phyloP scores from a whole-genome alignment of 306 rosid species.

The Quercus dentata region DNA sequence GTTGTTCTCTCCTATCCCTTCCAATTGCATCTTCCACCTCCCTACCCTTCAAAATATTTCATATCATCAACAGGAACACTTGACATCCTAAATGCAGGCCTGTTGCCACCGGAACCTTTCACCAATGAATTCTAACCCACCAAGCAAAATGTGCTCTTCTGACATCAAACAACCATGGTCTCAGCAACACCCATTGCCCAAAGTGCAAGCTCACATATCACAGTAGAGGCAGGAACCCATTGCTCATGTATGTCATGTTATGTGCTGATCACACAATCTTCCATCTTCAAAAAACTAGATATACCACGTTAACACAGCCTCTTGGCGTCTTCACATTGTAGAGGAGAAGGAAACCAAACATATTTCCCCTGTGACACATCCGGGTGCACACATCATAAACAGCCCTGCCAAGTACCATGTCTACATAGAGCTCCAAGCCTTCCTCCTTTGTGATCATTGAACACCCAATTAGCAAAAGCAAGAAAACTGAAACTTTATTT shows the following conservation, averaged over 20 bases:
- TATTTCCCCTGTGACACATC: conserved; percentile 93
- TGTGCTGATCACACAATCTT: conserved; percentile 83
- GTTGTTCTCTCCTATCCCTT: conserved; percentile 91
- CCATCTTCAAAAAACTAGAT: conserved; percentile 70
- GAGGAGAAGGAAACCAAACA: conserved; percentile 95
- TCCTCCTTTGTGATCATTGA: conserved; percentile 82
- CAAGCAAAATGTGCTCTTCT: conserved; percentile 74
- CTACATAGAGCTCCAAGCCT: conserved; percentile 59
- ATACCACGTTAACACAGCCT: conserved; percentile 94
- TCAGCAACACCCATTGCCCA: conserved; percentile 95
- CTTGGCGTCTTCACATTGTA: conserved; percentile 73
- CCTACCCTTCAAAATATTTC: conserved; percentile 94
- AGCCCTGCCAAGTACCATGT: no score
- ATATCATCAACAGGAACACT: conserved; percentile 96
- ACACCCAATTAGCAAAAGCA: conserved; percentile 22
- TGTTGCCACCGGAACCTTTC: conserved; percentile 93
- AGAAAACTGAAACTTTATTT: conserved; percentile 4
- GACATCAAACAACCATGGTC: conserved; percentile 99
- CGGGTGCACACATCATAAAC: conserved; percentile 57
- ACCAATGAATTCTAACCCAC: conserved; percentile 96
- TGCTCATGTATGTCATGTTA: conserved; percentile 89
- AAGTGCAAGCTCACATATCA: conserved; percentile 95
- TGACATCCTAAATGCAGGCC: conserved; percentile 98
- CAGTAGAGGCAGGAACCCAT: conserved; percentile 85
- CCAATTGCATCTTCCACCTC: conserved; percentile 93